phyloP scores from a whole-genome alignment of 306 rosid genomes.

The Lupinus albus region DNA sequence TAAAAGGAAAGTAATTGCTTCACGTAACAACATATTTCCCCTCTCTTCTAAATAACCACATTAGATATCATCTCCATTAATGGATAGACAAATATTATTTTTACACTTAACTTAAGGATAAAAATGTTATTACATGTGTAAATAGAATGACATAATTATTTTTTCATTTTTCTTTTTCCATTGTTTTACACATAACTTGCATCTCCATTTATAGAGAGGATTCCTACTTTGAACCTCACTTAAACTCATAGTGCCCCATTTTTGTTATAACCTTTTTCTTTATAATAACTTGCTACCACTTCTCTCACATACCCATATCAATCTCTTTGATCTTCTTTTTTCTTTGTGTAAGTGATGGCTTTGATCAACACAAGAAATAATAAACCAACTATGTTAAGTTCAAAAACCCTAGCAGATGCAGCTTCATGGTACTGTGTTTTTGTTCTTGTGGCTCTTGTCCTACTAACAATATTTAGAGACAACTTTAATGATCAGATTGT shows the following conservation, averaged over 20 bases:
- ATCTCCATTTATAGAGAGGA: no score
- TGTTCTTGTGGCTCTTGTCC: slow-evolving; percentile 40
- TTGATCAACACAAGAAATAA: slow-evolving; percentile 23
- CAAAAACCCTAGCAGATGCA: slow-evolving; percentile 42
- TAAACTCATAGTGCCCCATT: neutral
- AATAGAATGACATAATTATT: no score
- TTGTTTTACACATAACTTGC: no score
- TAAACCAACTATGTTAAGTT: neutral
- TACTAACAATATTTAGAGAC: slow-evolving; percentile 35
- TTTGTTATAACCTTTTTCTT: neutral
- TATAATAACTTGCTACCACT: slow-evolving; percentile 29
- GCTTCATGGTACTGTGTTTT: slow-evolving; percentile 55
- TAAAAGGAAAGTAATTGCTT: slow-evolving; percentile 6
- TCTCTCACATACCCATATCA: neutral
- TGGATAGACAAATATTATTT: no score
- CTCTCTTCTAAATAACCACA: slow-evolving; percentile 41
- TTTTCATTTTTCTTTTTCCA: no score
- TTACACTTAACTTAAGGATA: no score
- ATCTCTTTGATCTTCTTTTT: neutral
- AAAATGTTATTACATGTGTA: no score
- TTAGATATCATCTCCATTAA: no score
- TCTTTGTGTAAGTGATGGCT: slow-evolving; percentile 23
- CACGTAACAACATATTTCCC: slow-evolving; percentile 37
- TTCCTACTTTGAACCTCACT: slow-evolving; percentile 33
- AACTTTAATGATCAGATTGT: neutral